A percentile compares a stretch with the other conserved stretches of the same genome.
phyloP scores from a whole-genome alignment of 2,329 filamentous ascomycete species.

The Aspergillus versicolor region DNA sequence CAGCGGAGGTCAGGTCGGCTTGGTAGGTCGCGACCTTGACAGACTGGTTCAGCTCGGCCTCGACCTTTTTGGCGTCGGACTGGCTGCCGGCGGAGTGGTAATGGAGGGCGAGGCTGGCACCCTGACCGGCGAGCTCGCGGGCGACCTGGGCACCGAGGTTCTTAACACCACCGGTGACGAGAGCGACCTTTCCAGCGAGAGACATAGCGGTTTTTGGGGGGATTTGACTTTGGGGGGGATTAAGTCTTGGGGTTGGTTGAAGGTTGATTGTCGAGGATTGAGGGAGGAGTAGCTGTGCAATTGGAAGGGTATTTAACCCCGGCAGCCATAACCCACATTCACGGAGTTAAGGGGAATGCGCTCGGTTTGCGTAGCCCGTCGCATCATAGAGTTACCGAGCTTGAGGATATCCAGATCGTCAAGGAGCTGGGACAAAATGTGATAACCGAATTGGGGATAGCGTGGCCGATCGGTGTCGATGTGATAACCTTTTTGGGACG shows the following conservation, averaged over 20 bases:
- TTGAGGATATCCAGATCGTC: neutral
- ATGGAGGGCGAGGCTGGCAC: slow-evolving; percentile 41
- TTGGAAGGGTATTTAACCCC: neutral
- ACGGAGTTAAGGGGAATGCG: neutral
- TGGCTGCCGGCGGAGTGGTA: slow-evolving; percentile 45
- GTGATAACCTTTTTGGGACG: slow-evolving; percentile 8
- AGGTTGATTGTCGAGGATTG: neutral
- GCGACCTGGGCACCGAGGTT: slow-evolving; percentile 45
- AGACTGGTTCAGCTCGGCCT: slow-evolving; percentile 34
- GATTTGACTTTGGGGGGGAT: neutral
- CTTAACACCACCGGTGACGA: slow-evolving; percentile 46
- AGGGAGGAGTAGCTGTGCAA: neutral
- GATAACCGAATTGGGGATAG: slow-evolving; percentile 17
- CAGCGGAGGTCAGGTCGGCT: slow-evolving; percentile 44
- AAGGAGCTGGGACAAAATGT: slow-evolving; percentile 9
- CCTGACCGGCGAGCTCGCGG: slow-evolving; percentile 34
- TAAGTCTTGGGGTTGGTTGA: neutral
- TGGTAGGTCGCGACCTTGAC: slow-evolving; percentile 44
- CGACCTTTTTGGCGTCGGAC: slow-evolving; percentile 36
- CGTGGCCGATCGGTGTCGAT: neutral
- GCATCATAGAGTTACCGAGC: neutral
- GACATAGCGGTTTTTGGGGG: slow-evolving; percentile 25
- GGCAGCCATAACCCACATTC: neutral
- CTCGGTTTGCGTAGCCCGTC: neutral
- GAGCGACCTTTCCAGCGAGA: slow-evolving; percentile 41